These are phyloP conservation scores for Syzygium malaccense DNA, from an alignment of 441 rosid species.

Conservation along the genomic window DNA sequence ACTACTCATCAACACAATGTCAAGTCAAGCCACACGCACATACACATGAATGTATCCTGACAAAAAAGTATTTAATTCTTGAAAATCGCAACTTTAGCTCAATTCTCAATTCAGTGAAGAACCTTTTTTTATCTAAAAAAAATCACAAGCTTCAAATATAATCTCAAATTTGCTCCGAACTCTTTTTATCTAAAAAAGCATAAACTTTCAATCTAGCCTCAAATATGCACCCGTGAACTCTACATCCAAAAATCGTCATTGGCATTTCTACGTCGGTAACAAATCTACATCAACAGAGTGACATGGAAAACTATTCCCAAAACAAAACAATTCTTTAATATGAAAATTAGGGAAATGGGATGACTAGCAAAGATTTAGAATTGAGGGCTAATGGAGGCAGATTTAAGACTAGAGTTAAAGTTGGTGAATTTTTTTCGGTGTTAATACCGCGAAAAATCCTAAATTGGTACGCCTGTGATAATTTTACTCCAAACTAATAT, in stretches of 20 bases:
- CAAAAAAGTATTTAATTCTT: too few species aligned
- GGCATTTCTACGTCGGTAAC: background rate
- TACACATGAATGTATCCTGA: too few species aligned
- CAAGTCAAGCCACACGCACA: background rate
- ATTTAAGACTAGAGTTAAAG: background rate
- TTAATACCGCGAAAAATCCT: too few species aligned
- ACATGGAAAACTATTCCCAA: background rate
- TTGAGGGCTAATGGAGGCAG: background rate
- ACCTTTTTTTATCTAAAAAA: background rate
- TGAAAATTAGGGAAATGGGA: background rate
- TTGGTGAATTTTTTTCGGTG: background rate
- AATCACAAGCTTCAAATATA: background rate
- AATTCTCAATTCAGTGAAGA: too few species aligned
- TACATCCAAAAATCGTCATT: background rate
- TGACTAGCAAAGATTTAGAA: background rate
- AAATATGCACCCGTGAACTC: background rate
- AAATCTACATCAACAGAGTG: background rate
- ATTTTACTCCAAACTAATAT: too few species aligned
- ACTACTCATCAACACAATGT: background rate
- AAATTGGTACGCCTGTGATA: too few species aligned
- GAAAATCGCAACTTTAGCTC: too few species aligned
- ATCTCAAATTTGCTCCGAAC: background rate
- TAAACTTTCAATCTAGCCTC: background rate
- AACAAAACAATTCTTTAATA: background rate
- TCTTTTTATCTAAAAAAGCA: background rate